phyloP scores from a whole-genome alignment of 805 yeast species.

The Ogataea haglerorum region DNA sequence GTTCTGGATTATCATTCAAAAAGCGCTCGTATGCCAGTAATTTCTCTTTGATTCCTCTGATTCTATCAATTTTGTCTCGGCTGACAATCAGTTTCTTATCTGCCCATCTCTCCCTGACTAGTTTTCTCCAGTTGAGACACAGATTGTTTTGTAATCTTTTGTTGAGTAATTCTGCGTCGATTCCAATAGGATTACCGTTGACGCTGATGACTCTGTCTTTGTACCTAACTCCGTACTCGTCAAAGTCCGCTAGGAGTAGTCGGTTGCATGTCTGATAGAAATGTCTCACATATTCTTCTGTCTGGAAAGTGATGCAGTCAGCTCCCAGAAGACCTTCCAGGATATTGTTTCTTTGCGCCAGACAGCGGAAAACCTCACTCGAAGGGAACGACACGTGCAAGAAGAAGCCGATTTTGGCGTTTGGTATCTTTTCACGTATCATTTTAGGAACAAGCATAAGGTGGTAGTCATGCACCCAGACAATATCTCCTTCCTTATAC shows the following conservation, averaged over 20 bases:
- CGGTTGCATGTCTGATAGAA: conserved; percentile 88
- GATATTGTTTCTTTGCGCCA: conserved; percentile 79
- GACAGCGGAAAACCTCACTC: conserved; percentile 89
- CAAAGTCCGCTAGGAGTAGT: conserved; percentile 78
- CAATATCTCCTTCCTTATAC: conserved; percentile 70
- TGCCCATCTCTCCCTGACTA: conserved; percentile 78
- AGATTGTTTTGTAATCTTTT: conserved; percentile 40
- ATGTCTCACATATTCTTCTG: conserved; percentile 89
- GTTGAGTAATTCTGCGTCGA: conserved; percentile 61
- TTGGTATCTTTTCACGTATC: conserved; percentile 71
- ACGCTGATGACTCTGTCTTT: conserved; percentile 56
- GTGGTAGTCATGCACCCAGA: conserved; percentile 96
- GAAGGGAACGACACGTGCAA: conserved; percentile 94
- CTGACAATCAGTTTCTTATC: conserved; percentile 70
- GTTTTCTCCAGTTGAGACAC: conserved; percentile 61
- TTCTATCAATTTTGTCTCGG: conserved; percentile 82
- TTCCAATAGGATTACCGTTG: conserved; percentile 69
- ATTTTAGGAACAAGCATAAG: conserved; percentile 79
- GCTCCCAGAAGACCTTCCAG: conserved; percentile 87
- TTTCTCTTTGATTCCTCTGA: conserved; percentile 87
- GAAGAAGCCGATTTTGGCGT: conserved; percentile 87
- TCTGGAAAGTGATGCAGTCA: conserved; percentile 83
- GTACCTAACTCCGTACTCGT: conserved; percentile 55
- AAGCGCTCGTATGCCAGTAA: conserved; percentile 82
- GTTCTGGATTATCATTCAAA: conserved; percentile 67